phyloP scores from a whole-genome alignment of 306 rosid genomes.

The Malus sieversii region DNA sequence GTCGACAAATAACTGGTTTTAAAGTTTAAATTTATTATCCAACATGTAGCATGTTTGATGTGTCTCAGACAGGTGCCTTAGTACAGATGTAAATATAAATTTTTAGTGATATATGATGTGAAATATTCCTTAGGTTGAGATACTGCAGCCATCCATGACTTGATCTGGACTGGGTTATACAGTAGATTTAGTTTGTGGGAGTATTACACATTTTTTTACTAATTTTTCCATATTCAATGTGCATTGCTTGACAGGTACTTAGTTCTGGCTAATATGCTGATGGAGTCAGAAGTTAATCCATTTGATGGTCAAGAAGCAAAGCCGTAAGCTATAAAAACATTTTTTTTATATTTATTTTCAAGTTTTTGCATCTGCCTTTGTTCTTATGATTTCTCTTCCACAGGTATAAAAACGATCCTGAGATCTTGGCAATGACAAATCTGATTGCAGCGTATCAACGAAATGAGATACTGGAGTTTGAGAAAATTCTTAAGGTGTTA shows the following conservation, averaged over 20 bases:
- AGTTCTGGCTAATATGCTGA: conserved; percentile 71
- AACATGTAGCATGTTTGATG: background rate
- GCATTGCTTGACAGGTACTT: conserved; percentile 50
- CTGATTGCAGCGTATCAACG: conserved; percentile 94
- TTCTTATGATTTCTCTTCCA: conserved; percentile 18
- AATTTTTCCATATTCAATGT: background rate
- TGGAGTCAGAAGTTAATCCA: conserved; percentile 50
- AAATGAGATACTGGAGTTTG: conserved; percentile 93
- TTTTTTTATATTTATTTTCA: background rate
- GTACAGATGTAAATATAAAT: background rate
- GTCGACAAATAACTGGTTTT: background rate
- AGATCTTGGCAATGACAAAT: conserved; percentile 98
- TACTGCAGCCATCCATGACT: background rate
- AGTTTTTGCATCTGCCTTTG: background rate
- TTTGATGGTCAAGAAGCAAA: conserved; percentile 55
- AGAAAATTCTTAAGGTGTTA: conserved; percentile 83
- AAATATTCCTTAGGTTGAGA: background rate
- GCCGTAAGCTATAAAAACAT: conserved; percentile 31
- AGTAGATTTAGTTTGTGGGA: background rate
- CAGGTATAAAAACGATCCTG: conserved; percentile 97
- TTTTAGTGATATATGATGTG: background rate
- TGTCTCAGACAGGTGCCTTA: background rate
- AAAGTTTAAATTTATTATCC: background rate
- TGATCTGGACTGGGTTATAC: background rate
- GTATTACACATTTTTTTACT: background rate